phyloP scores from a whole-genome alignment of 805 yeast genomes.

The Yarrowia sp. region DNA sequence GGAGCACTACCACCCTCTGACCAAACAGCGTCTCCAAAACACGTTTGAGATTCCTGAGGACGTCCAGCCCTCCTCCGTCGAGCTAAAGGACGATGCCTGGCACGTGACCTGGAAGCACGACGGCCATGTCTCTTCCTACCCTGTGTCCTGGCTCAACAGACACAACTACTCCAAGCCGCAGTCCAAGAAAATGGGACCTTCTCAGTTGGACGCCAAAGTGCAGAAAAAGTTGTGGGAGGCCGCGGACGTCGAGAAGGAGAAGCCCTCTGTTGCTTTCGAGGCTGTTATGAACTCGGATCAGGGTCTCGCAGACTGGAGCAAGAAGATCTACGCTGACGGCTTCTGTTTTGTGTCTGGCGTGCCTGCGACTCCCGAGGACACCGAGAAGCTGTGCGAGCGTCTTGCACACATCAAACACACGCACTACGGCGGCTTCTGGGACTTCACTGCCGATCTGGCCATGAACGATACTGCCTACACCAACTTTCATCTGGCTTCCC shows the following conservation, averaged over 20 bases:
- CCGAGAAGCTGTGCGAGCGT: slow-evolving; percentile 55
- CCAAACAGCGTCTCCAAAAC: slow-evolving; percentile 59
- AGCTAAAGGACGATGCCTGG: slow-evolving; percentile 29
- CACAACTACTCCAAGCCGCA: slow-evolving; percentile 55
- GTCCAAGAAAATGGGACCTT: slow-evolving; percentile 40
- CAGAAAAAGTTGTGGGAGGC: slow-evolving; percentile 48
- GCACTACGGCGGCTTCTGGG: slow-evolving; percentile 82
- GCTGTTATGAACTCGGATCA: slow-evolving; percentile 46
- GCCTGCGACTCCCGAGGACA: slow-evolving; percentile 56
- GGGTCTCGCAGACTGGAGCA: slow-evolving; percentile 56
- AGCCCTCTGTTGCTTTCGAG: slow-evolving; percentile 52
- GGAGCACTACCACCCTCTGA: slow-evolving; percentile 51
- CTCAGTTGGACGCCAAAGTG: slow-evolving; percentile 32
- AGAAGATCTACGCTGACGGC: slow-evolving; percentile 55
- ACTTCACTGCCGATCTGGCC: slow-evolving; percentile 65
- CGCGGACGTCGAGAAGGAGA: slow-evolving; percentile 40
- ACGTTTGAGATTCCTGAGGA: slow-evolving; percentile 47
- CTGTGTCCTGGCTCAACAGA: slow-evolving; percentile 45
- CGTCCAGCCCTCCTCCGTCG: slow-evolving; percentile 34
- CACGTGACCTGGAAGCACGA: slow-evolving; percentile 43
- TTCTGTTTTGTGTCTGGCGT: slow-evolving; percentile 61
- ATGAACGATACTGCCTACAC: slow-evolving; percentile 73
- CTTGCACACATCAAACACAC: slow-evolving; percentile 63
- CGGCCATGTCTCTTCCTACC: slow-evolving; percentile 44
- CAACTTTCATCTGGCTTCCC: slow-evolving; percentile 59